Percentiles rank a stretch among this genome's conserved stretches.
These are phyloP conservation scores for Debaryomycetaceae sp. DNA, from an alignment of 1,139 yeast genomes.

Conservation along the genomic window DNA sequence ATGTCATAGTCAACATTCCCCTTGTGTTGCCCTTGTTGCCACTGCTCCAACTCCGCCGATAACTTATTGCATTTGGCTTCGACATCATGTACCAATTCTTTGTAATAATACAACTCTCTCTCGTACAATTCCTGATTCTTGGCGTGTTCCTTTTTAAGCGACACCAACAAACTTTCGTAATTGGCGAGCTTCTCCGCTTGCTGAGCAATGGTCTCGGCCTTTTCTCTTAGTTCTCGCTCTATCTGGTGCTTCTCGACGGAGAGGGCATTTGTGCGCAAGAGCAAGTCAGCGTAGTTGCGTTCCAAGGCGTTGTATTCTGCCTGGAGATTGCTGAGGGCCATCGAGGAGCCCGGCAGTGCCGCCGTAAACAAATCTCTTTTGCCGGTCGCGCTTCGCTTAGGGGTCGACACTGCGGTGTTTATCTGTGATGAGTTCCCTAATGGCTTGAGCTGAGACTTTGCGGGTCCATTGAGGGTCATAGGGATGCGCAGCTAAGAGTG, in stretches of 20 bases:
- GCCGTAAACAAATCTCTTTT: conserved; percentile 1
- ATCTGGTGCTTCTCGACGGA: conserved; percentile 19
- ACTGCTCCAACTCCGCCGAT: conserved; percentile 17
- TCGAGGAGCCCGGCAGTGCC: conserved; percentile 2
- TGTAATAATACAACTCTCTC: conserved; percentile 29
- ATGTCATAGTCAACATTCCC: neutral
- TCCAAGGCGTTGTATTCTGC: conserved; percentile 15
- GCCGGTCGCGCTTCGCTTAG: conserved; percentile 7
- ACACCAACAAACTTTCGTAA: conserved; percentile 19
- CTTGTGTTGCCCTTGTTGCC: conserved; percentile 1
- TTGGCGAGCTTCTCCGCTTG: conserved; percentile 16
- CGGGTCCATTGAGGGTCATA: conserved; percentile 6
- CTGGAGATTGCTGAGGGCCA: conserved; percentile 6
- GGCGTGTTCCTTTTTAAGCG: conserved; percentile 18
- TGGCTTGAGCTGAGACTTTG: conserved; percentile 6
- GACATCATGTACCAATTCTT: conserved; percentile 28
- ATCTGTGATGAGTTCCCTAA: conserved; percentile 8
- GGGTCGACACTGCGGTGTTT: conserved; percentile 6
- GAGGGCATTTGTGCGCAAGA: conserved; percentile 19
- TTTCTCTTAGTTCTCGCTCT: conserved; percentile 19
- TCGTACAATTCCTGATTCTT: conserved; percentile 25
- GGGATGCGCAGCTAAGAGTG: conserved; percentile 1
- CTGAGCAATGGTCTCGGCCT: conserved; percentile 16
- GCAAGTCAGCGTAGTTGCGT: conserved; percentile 25
- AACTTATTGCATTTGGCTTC: conserved; percentile 25